These are phyloP conservation scores for Trichoderma sp. DNA, from an alignment of 2,329 filamentous ascomycete species.

Conservation along the genomic window DNA sequence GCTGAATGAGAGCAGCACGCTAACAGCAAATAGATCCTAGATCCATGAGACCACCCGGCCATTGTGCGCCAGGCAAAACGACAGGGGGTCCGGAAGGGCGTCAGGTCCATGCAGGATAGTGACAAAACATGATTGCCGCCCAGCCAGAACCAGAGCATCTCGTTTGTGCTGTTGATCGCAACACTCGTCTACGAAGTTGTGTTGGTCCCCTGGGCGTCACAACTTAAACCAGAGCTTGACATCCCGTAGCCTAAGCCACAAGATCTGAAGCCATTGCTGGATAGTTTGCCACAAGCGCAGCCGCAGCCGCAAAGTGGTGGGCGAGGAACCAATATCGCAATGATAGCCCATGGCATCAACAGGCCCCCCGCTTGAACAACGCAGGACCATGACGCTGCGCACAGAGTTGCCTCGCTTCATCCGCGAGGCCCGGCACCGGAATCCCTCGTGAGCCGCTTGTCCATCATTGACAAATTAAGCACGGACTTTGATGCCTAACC, in stretches of 20 bases:
- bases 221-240: neutral
- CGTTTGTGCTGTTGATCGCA: neutral
- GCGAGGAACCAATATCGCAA: neutral
- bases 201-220: neutral
- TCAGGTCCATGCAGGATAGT: neutral
- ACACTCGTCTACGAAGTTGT: neutral
- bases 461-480: neutral
- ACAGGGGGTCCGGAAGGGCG: slow-evolving; percentile 13
- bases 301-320: neutral
- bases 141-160: neutral
- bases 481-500: neutral
- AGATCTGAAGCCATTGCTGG: slow-evolving; percentile 5
- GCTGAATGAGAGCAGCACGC: slow-evolving; percentile 18
- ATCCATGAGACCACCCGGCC: slow-evolving; percentile 6
- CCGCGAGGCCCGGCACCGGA: neutral
- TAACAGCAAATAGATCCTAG: slow-evolving; percentile 19
- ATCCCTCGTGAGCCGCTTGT: neutral
- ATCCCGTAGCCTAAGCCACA: slow-evolving; percentile 1
- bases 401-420: neutral
- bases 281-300: slow-evolving; percentile 6
- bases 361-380: neutral
- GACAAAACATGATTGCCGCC: neutral
- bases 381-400: neutral
- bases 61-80: neutral
- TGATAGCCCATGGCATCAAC: neutral